These are phyloP conservation scores for Beauveria brongniartii DNA, from an alignment of 2,329 filamentous ascomycete species.

Conservation along the genomic window DNA sequence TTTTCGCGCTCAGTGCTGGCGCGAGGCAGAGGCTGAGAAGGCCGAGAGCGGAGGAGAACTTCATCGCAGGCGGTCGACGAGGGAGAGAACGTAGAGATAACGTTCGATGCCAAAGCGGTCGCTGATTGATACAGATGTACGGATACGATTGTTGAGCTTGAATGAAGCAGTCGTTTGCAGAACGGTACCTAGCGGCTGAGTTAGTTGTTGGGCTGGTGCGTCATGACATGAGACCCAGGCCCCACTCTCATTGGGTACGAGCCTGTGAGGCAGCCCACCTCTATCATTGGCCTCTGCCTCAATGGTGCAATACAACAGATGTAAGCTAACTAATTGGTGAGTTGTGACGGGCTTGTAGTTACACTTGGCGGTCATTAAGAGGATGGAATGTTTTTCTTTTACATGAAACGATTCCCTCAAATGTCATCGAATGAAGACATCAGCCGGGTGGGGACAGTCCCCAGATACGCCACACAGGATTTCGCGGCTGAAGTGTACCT, in stretches of 20 bases:
- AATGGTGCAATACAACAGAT: neutral
- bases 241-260: constrained; percentile 18
- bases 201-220: constrained; percentile 20
- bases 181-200: neutral
- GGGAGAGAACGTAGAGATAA: neutral
- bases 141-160: neutral
- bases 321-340: neutral
- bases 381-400: neutral
- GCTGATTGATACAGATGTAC: neutral
- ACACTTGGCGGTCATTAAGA: neutral
- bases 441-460: neutral
- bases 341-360: neutral
- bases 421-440: neutral
- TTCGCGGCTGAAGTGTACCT: neutral
- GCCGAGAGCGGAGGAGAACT: constrained; percentile 33
- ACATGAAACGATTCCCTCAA: neutral
- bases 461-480: neutral
- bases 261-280: constrained; percentile 8
- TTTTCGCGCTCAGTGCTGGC: constrained; percentile 46
- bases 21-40: constrained; percentile 38
- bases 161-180: neutral
- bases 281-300: neutral
- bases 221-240: constrained; percentile 31
- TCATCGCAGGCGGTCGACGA: constrained; percentile 22
- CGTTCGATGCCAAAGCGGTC: neutral